phyloP scores from a whole-genome alignment of 1,139 yeast species.

The Taiozyma sp. region DNA sequence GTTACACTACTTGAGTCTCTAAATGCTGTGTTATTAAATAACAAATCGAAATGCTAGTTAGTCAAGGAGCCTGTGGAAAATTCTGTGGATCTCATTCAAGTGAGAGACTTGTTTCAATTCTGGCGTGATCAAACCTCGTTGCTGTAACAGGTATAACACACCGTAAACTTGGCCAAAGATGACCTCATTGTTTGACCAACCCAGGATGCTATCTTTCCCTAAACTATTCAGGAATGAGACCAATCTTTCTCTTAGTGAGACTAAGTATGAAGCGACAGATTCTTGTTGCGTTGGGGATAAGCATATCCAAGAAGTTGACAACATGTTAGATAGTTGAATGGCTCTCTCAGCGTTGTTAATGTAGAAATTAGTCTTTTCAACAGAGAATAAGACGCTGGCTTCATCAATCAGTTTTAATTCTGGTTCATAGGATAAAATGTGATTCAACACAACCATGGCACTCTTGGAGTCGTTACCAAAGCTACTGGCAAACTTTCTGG shows the following conservation, averaged over 20 bases:
- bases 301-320: constrained; percentile 6
- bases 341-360: constrained; percentile 34
- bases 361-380: constrained; percentile 50
- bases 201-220: constrained; percentile 30
- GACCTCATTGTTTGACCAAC: constrained; percentile 30
- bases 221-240: not conserved
- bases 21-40: not conserved
- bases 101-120: not conserved
- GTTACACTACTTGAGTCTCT: not conserved
- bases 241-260: constrained; percentile 7
- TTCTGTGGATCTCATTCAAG: constrained; percentile 1
- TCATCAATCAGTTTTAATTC: constrained; percentile 18
- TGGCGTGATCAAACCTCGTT: not conserved
- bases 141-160: constrained; percentile 5
- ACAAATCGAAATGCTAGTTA: not conserved
- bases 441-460: constrained; percentile 8
- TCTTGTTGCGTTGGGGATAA: constrained; percentile 7
- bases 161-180: constrained; percentile 14
- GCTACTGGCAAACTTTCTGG: constrained; percentile 13
- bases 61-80: not conserved
- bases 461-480: constrained; percentile 11
- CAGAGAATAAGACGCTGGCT: constrained; percentile 36
- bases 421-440: constrained; percentile 14
- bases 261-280: constrained; percentile 13
- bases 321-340: constrained; percentile 14